Base-by-base conservation (phyloP, 768 basidiomycete species). In the Clavulina sp. region DNA sequence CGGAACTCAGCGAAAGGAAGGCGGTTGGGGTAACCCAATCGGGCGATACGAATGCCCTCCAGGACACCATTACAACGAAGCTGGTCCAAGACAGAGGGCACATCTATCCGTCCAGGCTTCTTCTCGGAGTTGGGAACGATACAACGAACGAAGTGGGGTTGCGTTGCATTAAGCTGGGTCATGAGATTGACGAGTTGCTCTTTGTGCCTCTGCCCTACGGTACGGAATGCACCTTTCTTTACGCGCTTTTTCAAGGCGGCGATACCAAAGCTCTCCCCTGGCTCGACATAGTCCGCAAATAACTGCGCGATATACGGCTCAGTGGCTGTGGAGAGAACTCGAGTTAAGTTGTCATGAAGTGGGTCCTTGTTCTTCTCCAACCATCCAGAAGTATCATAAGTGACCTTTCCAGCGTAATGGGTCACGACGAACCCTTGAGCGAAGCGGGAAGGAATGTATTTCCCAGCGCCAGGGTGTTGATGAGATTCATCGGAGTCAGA, bases 331-430 rank as follows among this genome's bases (percentile, higher is more conserved):
- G 86, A 80, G 2, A 97, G 73, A 33, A 97, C 80, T 21, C 87
- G 78, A 0, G 88, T 86, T 49, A 97, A 74, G 62, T 95, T 91
- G 64, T 96, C 92, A 62, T 96, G 96, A 53, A 99, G 69, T 0
- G 95, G 95, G 60, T 99, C 95, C 67, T 95, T 95, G 73, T 99
- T 99, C 79, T 97, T 99, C 70, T 93, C 92, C 58, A 99, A 69
- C 95, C 95, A 99, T 16, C 91, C 87, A 34, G 87, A 81, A 2
- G 91, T 96, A 28, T 82, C 76, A 60, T 99, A 99, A 60, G 97
- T 92, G 60, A 99, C 95, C 58, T 79, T 84, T 30, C 91, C 95
- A 1, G 95, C 95, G 60, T 97, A 97, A 62, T 99, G 95, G 55
- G 87, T 79, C 48, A 99, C 76, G 58, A 89, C 78, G 70, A 99